These are phyloP conservation scores for Penicillium flavigenum DNA, from an alignment of 495 filamentous ascomycete genomes.

Conservation along the genomic window DNA sequence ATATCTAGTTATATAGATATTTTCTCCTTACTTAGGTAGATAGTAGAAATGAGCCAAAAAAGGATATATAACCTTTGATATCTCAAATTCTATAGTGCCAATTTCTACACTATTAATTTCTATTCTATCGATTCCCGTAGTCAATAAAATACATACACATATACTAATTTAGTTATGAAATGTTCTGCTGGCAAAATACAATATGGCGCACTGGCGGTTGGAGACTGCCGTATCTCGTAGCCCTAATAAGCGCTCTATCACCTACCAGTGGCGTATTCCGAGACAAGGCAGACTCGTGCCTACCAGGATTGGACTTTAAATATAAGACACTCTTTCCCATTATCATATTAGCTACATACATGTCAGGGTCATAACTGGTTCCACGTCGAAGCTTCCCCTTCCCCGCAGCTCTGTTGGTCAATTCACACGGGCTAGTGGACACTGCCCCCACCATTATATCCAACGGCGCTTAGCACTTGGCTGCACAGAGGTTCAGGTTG, in stretches of 20 bases:
- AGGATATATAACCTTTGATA: too few species aligned
- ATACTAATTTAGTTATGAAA: too few species aligned
- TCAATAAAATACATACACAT: too few species aligned
- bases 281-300: slow-evolving; percentile 5
- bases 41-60: too few species aligned
- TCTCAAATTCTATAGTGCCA: too few species aligned
- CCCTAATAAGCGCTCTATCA: slow-evolving; percentile 12
- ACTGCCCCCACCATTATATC: not conserved
- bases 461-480: slow-evolving; percentile 23
- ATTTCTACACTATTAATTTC: too few species aligned
- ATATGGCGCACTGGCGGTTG: too few species aligned
- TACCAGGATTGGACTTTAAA: not conserved
- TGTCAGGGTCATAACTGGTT: not conserved
- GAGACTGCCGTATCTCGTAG: not conserved
- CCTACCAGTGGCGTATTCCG: not conserved
- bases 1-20: too few species aligned
- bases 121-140: too few species aligned
- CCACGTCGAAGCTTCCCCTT: not conserved
- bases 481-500: slow-evolving; percentile 34
- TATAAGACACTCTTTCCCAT: not conserved
- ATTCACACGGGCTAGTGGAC: slow-evolving; percentile 1
- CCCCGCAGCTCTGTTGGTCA: not conserved
- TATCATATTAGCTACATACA: slow-evolving; percentile 7
- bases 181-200: too few species aligned
- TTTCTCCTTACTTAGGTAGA: too few species aligned